A percentile compares a stretch with the other conserved stretches of the same genome.
These are phyloP conservation scores for Saraca asoca DNA, from an alignment of 331 rosid genomes.

Conservation along the genomic window DNA sequence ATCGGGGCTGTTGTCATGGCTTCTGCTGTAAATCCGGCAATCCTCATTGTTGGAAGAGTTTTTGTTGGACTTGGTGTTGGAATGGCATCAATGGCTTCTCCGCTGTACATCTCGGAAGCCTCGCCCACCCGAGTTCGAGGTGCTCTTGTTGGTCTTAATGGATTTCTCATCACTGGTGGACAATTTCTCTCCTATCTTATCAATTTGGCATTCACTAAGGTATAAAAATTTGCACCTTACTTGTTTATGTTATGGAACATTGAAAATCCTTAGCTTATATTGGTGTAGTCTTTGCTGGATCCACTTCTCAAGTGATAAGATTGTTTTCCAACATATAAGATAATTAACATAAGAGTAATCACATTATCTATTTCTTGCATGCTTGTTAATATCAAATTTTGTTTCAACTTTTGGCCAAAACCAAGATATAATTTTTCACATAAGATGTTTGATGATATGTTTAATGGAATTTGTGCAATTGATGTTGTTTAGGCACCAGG, in stretches of 20 bases:
- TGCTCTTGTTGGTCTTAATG: slow-evolving; percentile 63
- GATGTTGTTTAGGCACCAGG: slow-evolving; percentile 53
- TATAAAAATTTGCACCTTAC: not conserved
- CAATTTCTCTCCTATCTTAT: slow-evolving; percentile 60
- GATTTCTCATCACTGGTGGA: slow-evolving; percentile 62
- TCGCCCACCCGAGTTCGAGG: slow-evolving; percentile 63
- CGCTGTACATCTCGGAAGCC: slow-evolving; percentile 64
- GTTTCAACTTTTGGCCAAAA: too few relatives aligned
- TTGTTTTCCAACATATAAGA: too few relatives aligned
- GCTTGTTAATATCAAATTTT: too few relatives aligned
- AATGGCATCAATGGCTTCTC: slow-evolving; percentile 66
- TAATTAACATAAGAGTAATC: too few relatives aligned
- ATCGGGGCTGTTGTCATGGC: slow-evolving; percentile 52
- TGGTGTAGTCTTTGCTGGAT: too few relatives aligned
- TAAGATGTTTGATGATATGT: too few relatives aligned
- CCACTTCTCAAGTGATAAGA: too few relatives aligned
- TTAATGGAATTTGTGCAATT: too few relatives aligned
- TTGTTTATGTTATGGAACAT: too few relatives aligned
- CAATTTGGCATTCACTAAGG: slow-evolving; percentile 61
- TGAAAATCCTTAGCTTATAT: too few relatives aligned
- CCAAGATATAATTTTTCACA: too few relatives aligned
- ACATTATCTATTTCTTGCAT: too few relatives aligned
- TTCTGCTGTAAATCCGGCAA: slow-evolving; percentile 24
- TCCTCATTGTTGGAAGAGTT: slow-evolving; percentile 46
- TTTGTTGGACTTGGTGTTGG: slow-evolving; percentile 67